Evolutionary conservation across 345 rosid species (phyloP).

Genomic region (Hibiscus syriacus): DNA sequence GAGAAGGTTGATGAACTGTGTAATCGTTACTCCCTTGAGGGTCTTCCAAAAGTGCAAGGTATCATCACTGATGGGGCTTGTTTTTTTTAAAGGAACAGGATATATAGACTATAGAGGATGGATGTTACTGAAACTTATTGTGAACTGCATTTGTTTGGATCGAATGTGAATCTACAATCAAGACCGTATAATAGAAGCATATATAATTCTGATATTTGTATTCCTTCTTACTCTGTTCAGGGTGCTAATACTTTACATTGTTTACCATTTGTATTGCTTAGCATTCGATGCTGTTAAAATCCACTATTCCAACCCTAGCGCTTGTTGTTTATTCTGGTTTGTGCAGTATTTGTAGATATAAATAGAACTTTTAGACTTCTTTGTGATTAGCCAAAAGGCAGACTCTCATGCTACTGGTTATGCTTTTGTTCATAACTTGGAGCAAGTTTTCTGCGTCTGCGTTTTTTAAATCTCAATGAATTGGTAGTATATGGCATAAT

Average conservation of each 20-base stretch:
- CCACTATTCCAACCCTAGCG: neutral
- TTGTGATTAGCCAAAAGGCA: neutral
- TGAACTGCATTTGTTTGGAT: neutral
- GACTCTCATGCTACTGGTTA: constrained; percentile 6
- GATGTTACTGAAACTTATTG: neutral
- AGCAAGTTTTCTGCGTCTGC: constrained; percentile 27
- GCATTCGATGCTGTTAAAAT: constrained; percentile 18
- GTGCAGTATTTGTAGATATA: neutral
- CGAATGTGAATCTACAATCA: neutral
- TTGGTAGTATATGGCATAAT: constrained; percentile 43
- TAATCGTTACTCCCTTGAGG: constrained; percentile 67
- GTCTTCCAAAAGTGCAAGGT: constrained; percentile 60
- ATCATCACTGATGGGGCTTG: constrained; percentile 29
- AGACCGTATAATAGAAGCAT: neutral
- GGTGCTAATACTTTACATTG: neutral
- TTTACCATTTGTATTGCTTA: constrained; percentile 9
- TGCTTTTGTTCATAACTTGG: constrained; percentile 46
- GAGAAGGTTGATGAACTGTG: constrained; percentile 96
- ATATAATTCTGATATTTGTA: neutral
- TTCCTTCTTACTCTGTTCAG: neutral
- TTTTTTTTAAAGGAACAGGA: neutral
- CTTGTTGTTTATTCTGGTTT: neutral
- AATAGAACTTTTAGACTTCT: neutral
- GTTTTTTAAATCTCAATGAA: constrained; percentile 58
- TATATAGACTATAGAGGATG: neutral